Conservation (phyloP, 148 eudicot species). For the Camellia lanceoleosa region DNA sequence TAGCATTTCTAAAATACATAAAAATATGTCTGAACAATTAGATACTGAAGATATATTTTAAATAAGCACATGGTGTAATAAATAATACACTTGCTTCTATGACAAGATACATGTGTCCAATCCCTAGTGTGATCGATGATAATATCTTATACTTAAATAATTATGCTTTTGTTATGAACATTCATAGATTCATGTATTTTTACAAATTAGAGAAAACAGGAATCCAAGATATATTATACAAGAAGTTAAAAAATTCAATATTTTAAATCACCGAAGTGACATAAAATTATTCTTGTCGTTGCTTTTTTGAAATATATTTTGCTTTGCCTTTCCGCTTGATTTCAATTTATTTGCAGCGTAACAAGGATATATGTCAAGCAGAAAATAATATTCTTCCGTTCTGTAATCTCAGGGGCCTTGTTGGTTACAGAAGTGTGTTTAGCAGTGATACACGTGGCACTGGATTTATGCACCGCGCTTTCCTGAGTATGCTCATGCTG, state of each 20-base stretch:
- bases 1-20: too few species aligned
- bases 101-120: too few species aligned
- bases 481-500: conserved; percentile 56
- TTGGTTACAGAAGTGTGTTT: conserved; percentile 98
- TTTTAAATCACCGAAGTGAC: neutral
- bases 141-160: too few species aligned
- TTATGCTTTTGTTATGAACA: too few species aligned
- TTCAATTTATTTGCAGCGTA: neutral
- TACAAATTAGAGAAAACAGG: too few species aligned
- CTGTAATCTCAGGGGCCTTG: conserved; percentile 79
- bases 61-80: too few species aligned
- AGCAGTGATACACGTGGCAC: conserved; percentile 94
- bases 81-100: too few species aligned
- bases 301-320: neutral
- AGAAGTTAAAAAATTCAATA: neutral
- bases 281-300: neutral
- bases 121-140: too few species aligned
- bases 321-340: conserved; percentile 10
- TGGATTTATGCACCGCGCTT: conserved; percentile 99
- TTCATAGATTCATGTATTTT: too few species aligned
- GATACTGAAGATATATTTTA: too few species aligned
- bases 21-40: too few species aligned
- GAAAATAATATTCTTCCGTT: conserved; percentile 4
- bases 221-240: too few species aligned
- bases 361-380: neutral